Evolutionary conservation across 2,329 filamentous ascomycete species (phyloP), one percentile per base, ranked within the genome.

Genomic region (Whalleya microplaca): DNA sequence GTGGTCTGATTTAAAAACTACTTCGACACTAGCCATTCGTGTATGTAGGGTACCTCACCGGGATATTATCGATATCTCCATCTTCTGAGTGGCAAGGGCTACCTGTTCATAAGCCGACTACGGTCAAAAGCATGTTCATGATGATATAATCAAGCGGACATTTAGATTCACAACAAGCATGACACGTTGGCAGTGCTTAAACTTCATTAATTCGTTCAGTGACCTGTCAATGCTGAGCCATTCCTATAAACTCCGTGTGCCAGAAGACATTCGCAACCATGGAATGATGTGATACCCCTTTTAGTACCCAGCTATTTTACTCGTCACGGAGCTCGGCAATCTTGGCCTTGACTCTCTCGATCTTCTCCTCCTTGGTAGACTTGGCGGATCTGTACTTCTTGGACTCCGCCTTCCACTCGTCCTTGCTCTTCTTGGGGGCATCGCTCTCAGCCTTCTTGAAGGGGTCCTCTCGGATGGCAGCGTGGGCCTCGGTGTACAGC

Each of bases 391-490:
- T 86, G 90, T 86, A 92, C 87, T 98, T 96, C 84, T 92, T 86
- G 77, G 90, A 92, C 86, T 96, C 92, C 67, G 84, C 84, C 89
- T 96, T 96, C 90, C 91, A 96, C 83, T 97, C 86, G 65, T 94
- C 94, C 89, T 97, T 98, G 84, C 80, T 84, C 91, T 98, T 98
- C 89, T 96, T 93, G 80, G 90, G 80, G 54, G 77, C 90, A 54
- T 84, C 87, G 64, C 75, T 77, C 71, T 86, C 89, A 69, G 81
- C 84, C 88, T 96, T 96, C 90, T 96, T 96, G 86, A 90, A 96
- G 74, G 95, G 95, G 79, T 99, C 91, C 83, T 92, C 94, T 67
- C 95, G 93, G 85, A 99, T 99, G 75, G 90, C 89, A 79, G 90
- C 89, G 87, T 99, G 95, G 65, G 93, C 95, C 76, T 97, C 92